Evolutionary conservation across 2,329 filamentous ascomycete genomes (phyloP).

Genomic region (Xylariaceae sp.): DNA sequence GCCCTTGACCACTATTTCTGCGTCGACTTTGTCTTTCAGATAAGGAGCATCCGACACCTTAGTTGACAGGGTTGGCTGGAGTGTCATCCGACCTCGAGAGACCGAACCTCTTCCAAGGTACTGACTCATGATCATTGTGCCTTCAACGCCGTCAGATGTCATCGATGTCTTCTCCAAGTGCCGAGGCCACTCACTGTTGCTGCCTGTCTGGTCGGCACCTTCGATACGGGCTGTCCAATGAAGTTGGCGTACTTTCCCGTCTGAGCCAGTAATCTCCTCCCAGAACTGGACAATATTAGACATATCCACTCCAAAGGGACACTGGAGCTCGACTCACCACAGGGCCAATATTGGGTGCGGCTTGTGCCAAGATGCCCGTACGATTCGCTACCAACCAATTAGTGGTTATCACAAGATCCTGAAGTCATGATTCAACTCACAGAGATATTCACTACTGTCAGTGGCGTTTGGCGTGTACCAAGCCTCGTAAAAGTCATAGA

Average conservation of each 20-base stretch:
- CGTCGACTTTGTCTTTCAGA: constrained; percentile 53
- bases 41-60: constrained; percentile 56
- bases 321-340: constrained; percentile 31
- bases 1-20: constrained; percentile 55
- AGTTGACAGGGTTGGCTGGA: constrained; percentile 53
- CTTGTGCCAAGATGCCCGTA: constrained; percentile 57
- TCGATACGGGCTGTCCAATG: constrained; percentile 66
- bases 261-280: constrained; percentile 52
- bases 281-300: constrained; percentile 32
- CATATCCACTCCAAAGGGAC: neutral
- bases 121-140: constrained; percentile 49
- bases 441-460: constrained; percentile 42
- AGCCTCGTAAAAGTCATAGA: constrained; percentile 64
- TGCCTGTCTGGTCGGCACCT: constrained; percentile 35
- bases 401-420: no score
- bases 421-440: constrained; percentile 20
- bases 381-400: constrained; percentile 14
- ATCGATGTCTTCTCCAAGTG: neutral
- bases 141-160: constrained; percentile 14
- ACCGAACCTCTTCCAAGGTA: constrained; percentile 62
- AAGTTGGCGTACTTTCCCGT: constrained; percentile 58
- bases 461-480: constrained; percentile 44
- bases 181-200: constrained; percentile 20
- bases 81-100: constrained; percentile 58
- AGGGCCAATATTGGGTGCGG: constrained; percentile 61